A percentile compares a stretch with the other conserved stretches of the same genome.
These are phyloP conservation scores for Rhizodiscina lignyota DNA, from an alignment of 495 filamentous ascomycete species.

Conservation along the genomic window DNA sequence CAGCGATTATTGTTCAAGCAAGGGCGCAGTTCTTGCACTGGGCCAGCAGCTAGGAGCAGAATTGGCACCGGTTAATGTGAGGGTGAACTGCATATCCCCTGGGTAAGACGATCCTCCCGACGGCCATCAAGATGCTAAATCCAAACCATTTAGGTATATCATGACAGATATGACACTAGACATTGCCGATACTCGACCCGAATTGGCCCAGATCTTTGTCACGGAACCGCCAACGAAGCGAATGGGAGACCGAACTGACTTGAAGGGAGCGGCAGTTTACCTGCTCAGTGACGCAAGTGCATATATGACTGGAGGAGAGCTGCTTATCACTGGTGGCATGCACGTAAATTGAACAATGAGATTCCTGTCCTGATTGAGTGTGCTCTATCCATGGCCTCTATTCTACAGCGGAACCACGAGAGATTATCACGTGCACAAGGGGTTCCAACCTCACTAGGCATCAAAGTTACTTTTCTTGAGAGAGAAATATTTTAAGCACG, in stretches of 20 bases:
- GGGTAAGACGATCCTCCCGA: conserved; percentile 6
- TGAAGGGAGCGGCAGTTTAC: conserved; percentile 2
- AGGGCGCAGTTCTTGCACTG: conserved; percentile 3
- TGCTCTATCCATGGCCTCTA: no score
- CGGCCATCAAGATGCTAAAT: no score
- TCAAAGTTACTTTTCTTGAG: no score
- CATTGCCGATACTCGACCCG: neutral
- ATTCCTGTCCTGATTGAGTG: no score
- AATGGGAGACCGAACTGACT: conserved; percentile 2
- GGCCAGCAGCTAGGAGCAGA: conserved; percentile 5
- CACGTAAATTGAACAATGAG: no score
- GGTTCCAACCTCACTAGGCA: no score
- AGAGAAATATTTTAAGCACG: no score
- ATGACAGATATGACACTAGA: conserved; percentile 2
- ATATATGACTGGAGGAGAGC: conserved; percentile 3
- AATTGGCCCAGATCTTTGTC: conserved; percentile 1
- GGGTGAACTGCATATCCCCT: conserved; percentile 12
- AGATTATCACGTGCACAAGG: no score
- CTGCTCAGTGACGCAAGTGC: conserved; percentile 2
- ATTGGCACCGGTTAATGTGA: conserved; percentile 6
- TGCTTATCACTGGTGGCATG: conserved; percentile 3
- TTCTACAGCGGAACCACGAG: no score
- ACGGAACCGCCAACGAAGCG: neutral
- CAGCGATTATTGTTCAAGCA: conserved; percentile 3
- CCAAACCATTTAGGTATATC: neutral